These are phyloP conservation scores for Taphrina confusa DNA, from an alignment of 1,139 yeast genomes.

Conservation along the genomic window DNA sequence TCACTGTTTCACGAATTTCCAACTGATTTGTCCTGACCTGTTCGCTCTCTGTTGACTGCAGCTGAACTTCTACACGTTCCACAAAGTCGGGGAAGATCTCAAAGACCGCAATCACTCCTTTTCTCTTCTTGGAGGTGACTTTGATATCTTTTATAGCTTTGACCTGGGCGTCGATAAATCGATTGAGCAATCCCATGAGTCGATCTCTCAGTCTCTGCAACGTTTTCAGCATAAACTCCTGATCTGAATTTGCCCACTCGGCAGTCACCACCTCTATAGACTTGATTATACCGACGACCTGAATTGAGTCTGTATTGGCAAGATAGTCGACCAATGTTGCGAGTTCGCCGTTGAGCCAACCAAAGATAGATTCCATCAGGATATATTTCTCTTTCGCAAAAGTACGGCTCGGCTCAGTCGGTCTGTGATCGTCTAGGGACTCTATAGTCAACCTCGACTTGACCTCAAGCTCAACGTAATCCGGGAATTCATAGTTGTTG, in stretches of 20 bases:
- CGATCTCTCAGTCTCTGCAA: conserved; percentile 58
- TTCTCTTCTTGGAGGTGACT: conserved; percentile 50
- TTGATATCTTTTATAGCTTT: conserved; percentile 58
- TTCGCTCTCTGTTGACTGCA: conserved; percentile 43
- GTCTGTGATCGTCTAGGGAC: conserved; percentile 42
- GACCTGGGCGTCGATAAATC: conserved; percentile 59
- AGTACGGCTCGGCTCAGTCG: conserved; percentile 56
- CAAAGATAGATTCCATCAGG: conserved; percentile 59
- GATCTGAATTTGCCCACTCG: conserved; percentile 56
- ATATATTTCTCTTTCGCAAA: conserved; percentile 58
- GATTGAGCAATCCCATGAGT: conserved; percentile 60
- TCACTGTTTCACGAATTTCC: conserved; percentile 49
- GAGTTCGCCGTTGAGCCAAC: conserved; percentile 54
- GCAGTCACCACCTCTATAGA: conserved; percentile 50
- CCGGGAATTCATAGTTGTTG: conserved; percentile 53
- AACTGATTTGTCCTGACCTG: conserved; percentile 37
- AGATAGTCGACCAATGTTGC: conserved; percentile 47
- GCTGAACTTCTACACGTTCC: conserved; percentile 47
- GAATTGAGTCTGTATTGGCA: conserved; percentile 48
- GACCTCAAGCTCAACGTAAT: conserved; percentile 50
- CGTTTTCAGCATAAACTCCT: conserved; percentile 63
- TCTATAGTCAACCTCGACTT: conserved; percentile 45
- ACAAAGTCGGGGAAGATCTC: conserved; percentile 54
- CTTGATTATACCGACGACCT: conserved; percentile 52
- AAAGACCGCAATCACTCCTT: conserved; percentile 51